Conservation (phyloP, 2,329 filamentous ascomycete genomes). For the Colletotrichum neosansevieriae region DNA sequence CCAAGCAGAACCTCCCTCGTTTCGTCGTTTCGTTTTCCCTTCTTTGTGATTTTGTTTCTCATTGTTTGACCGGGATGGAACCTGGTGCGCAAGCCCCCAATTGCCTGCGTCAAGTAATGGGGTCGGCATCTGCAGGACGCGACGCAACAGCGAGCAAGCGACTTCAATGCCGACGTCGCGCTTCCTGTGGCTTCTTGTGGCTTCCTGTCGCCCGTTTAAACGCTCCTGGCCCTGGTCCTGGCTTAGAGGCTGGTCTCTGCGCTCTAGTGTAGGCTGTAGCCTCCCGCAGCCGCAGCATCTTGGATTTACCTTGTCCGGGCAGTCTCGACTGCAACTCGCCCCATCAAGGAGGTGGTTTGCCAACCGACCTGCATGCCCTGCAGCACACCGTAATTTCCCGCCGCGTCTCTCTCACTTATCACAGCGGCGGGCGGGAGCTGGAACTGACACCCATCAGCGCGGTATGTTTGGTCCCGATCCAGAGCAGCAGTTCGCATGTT, state of each 20-base stretch:
- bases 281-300: slow-evolving; percentile 30
- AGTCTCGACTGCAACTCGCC: slow-evolving; percentile 1
- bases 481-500: slow-evolving; percentile 17
- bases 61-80: slow-evolving; percentile 9
- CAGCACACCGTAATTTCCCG: neutral
- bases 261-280: slow-evolving; percentile 15
- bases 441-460: slow-evolving; percentile 3
- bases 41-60: slow-evolving; percentile 11
- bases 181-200: slow-evolving; percentile 10
- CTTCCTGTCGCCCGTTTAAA: slow-evolving; percentile 8
- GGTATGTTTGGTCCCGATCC: slow-evolving; percentile 8
- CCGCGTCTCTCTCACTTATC: slow-evolving; percentile 3
- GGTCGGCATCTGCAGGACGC: slow-evolving; percentile 29
- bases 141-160: slow-evolving; percentile 1
- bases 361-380: no score
- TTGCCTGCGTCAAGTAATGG: slow-evolving; percentile 27
- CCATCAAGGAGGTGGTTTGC: no score
- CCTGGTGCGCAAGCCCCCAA: slow-evolving; percentile 3
- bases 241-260: slow-evolving; percentile 16
- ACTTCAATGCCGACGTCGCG: neutral
- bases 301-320: slow-evolving; percentile 31
- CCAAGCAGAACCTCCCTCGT: neutral
- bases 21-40: slow-evolving; percentile 2
- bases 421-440: neutral
- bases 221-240: slow-evolving; percentile 4